These are phyloP conservation scores for Polysphondylium violaceum DNA, from an alignment of 78 protist genomes.

Conservation along the genomic window DNA sequence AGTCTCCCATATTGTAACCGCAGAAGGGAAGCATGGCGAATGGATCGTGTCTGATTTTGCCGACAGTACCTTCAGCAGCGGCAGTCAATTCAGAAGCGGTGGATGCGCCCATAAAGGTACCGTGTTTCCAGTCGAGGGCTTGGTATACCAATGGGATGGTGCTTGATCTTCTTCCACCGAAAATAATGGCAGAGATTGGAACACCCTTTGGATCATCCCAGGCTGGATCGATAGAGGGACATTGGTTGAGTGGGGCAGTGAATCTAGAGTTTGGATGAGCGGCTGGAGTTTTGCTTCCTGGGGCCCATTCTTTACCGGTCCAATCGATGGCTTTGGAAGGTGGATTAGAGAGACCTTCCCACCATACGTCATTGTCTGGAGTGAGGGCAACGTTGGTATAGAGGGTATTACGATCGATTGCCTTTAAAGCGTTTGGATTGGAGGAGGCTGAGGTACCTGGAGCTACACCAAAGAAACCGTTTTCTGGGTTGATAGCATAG, in stretches of 20 bases:
- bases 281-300: constrained; percentile 66
- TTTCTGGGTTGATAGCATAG: constrained; percentile 94
- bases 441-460: constrained; percentile 92
- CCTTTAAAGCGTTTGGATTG: constrained; percentile 88
- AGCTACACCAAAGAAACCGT: constrained; percentile 98
- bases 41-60: constrained; percentile 87
- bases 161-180: constrained; percentile 93
- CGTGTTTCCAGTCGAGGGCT: constrained; percentile 94
- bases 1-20: constrained; percentile 96
- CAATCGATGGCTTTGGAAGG: constrained; percentile 43
- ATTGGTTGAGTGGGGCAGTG: constrained; percentile 90
- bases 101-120: constrained; percentile 92
- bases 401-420: constrained; percentile 83
- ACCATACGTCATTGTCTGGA: constrained; percentile 93
- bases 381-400: constrained; percentile 95
- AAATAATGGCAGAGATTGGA: constrained; percentile 93
- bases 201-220: constrained; percentile 92
- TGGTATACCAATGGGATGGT: constrained; percentile 89
- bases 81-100: constrained; percentile 93
- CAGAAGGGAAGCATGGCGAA: constrained; percentile 95
- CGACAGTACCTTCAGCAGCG: constrained; percentile 87
- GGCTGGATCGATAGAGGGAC: constrained; percentile 90
- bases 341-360: constrained; percentile 92
- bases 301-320: constrained; percentile 90
- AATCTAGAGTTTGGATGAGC: constrained; percentile 96